These are phyloP conservation scores for Ophiobolus disseminans DNA, from an alignment of 2,329 filamentous ascomycete genomes.

Conservation along the genomic window DNA sequence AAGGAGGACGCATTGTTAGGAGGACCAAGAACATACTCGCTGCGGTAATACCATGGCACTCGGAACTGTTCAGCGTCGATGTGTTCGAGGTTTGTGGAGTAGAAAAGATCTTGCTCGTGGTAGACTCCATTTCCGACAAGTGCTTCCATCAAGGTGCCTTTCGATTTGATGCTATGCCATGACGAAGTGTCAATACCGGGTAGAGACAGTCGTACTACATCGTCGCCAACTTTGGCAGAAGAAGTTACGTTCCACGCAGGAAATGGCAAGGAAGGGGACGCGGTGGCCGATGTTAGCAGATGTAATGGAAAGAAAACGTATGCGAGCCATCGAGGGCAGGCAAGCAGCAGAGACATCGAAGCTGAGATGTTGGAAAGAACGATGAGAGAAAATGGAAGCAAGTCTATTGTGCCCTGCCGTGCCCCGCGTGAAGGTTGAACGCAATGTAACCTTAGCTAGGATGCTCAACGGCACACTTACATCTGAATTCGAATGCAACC, in stretches of 20 bases:
- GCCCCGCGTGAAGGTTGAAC: no score
- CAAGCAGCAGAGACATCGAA: no score
- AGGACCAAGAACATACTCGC: conserved; percentile 56
- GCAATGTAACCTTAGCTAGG: conserved; percentile 8
- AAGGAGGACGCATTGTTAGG: conserved; percentile 44
- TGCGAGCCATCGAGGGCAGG: background rate
- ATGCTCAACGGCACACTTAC: background rate
- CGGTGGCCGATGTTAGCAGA: background rate
- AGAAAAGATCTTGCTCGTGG: conserved; percentile 63
- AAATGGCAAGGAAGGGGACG: conserved; percentile 12
- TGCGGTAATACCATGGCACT: conserved; percentile 66
- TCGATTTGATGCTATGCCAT: conserved; percentile 61
- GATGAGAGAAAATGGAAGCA: no score
- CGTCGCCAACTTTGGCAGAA: conserved; percentile 13
- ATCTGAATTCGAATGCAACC: background rate
- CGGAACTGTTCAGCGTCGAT: conserved; percentile 58
- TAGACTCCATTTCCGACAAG: conserved; percentile 62
- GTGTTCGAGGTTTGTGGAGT: conserved; percentile 58
- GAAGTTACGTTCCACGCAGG: conserved; percentile 30
- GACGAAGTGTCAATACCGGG: conserved; percentile 51
- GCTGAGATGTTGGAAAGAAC: no score
- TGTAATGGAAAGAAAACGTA: background rate
- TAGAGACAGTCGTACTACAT: conserved; percentile 24
- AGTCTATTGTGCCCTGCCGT: no score
- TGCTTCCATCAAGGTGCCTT: conserved; percentile 65